A percentile compares a stretch with the other conserved stretches of the same genome.
These are phyloP conservation scores for Pseudonitzschia multiseries DNA, from an alignment of 108 stramenopile species.

Conservation along the genomic window DNA sequence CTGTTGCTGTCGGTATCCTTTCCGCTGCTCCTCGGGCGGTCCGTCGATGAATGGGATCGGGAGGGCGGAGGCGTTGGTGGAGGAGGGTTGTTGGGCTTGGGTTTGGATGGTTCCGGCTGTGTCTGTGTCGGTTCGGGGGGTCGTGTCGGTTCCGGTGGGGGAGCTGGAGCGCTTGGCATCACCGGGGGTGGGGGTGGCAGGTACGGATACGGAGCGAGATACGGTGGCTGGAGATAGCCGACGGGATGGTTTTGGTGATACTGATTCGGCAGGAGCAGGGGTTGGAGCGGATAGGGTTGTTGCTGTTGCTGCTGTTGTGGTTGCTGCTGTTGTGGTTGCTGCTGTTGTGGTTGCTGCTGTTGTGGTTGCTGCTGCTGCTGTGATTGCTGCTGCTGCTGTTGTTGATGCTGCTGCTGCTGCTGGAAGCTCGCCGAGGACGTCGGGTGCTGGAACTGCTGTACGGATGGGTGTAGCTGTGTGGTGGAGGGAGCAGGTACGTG, in stretches of 20 bases:
- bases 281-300: conserved; percentile 19
- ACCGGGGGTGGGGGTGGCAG: neutral
- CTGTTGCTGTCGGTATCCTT: neutral
- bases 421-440: conserved; percentile 8
- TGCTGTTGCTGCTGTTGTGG: conserved; percentile 27
- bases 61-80: conserved; percentile 20
- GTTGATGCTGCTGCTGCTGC: conserved; percentile 1
- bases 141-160: too few species aligned
- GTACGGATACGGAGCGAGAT: conserved; percentile 1
- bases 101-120: neutral
- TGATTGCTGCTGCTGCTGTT: neutral
- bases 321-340: conserved; percentile 31
- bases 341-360: conserved; percentile 14
- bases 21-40: conserved; percentile 1
- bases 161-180: neutral
- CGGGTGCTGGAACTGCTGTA: conserved; percentile 5
- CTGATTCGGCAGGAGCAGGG: neutral
- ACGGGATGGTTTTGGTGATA: neutral
- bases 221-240: neutral
- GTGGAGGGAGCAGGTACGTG: neutral
- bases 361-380: neutral
- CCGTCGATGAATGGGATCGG: neutral
- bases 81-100: neutral
- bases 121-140: too few species aligned
- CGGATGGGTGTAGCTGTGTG: conserved; percentile 5